Evolutionary conservation across 2,329 filamentous ascomycete genomes (phyloP).

Genomic region (Claviceps maximensis): DNA sequence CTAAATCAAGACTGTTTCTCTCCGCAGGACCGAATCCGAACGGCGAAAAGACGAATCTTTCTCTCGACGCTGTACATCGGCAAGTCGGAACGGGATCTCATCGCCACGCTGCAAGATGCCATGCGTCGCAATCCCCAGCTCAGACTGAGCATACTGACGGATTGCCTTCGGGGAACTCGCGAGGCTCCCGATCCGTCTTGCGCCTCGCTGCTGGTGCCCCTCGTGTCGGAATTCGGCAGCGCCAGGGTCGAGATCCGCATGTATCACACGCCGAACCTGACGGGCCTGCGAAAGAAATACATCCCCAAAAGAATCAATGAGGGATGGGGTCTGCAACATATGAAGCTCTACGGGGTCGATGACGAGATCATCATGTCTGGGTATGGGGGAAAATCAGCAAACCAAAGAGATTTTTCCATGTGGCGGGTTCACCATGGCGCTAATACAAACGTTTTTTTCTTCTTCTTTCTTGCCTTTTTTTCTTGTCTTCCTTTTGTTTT

Average conservation of each 20-base stretch:
- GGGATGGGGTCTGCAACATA: conserved; percentile 95
- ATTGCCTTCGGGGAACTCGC: conserved; percentile 79
- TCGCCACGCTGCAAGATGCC: conserved; percentile 63
- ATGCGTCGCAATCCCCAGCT: conserved; percentile 62
- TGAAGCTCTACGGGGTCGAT: conserved; percentile 95
- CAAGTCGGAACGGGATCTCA: conserved; percentile 80
- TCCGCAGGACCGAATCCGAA: conserved; percentile 60
- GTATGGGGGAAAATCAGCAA: conserved; percentile 26
- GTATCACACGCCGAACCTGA: conserved; percentile 96
- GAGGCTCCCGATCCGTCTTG: conserved; percentile 78
- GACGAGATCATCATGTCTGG: conserved; percentile 92
- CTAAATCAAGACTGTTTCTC: not conserved
- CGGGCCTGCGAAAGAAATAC: conserved; percentile 68
- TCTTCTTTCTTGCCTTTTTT: not conserved
- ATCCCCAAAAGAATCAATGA: conserved; percentile 90
- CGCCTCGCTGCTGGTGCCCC: conserved; percentile 71
- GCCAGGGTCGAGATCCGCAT: conserved; percentile 85
- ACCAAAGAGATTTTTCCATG: not conserved
- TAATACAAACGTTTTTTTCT: not conserved
- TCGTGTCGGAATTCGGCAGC: conserved; percentile 81
- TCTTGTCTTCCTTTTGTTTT: not conserved
- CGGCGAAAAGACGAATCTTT: conserved; percentile 69
- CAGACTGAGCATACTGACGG: conserved; percentile 78
- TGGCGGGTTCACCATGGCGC: not conserved
- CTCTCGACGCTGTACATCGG: conserved; percentile 96